Percentiles rank a stretch among this genome's conserved stretches.
Conservation (phyloP, 768 basidiomycete genomes). For the Russula vinacea region DNA sequence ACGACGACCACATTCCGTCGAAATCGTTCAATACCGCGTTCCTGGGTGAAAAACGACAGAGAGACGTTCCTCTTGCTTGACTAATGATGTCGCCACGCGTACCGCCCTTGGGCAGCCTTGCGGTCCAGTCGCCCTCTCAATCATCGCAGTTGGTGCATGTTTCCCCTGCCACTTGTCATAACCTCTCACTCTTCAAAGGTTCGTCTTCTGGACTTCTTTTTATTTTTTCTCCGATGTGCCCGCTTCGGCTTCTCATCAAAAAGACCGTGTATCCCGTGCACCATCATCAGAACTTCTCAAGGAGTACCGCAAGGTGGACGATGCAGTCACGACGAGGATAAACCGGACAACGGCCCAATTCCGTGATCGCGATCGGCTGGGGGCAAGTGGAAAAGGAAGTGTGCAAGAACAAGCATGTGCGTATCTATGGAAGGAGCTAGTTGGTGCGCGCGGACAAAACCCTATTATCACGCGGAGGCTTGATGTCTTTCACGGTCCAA, state of each 20-base stretch:
- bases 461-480: constrained; percentile 33
- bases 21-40: constrained; percentile 5
- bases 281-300: constrained; percentile 62
- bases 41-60: background rate
- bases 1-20: constrained; percentile 1
- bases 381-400: constrained; percentile 45
- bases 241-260: constrained; percentile 9
- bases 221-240: constrained; percentile 8
- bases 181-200: constrained; percentile 80
- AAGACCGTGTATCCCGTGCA: constrained; percentile 9
- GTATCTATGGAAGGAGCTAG: constrained; percentile 72
- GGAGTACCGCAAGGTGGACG: constrained; percentile 79
- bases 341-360: constrained; percentile 76
- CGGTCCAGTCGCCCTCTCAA: constrained; percentile 60
- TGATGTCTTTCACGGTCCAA: constrained; percentile 26
- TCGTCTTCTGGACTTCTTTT: constrained; percentile 10
- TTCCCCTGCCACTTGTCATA: constrained; percentile 66
- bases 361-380: constrained; percentile 64
- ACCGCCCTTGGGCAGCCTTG: constrained; percentile 62
- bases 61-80: background rate
- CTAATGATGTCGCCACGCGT: constrained; percentile 37
- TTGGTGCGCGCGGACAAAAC: constrained; percentile 47
- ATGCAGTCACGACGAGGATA: constrained; percentile 73
- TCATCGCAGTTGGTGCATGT: constrained; percentile 67
- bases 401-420: constrained; percentile 73